Conservation (phyloP, 2,329 filamentous ascomycete species). For the Microsporum ferrugineum region DNA sequence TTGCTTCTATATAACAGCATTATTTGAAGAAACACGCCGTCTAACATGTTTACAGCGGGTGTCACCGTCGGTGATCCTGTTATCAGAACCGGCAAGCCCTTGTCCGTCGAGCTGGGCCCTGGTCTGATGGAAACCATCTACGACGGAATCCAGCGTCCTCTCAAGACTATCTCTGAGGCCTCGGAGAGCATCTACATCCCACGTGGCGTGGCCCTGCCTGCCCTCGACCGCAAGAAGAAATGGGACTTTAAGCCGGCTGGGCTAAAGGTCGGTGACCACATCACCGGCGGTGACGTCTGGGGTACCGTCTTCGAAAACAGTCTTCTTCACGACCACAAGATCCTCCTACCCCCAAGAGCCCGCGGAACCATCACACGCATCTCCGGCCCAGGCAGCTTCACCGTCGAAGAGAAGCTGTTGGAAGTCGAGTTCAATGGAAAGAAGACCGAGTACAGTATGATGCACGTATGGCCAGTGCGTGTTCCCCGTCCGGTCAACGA, state of each 20-base stretch:
- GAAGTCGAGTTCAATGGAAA: constrained; percentile 96
- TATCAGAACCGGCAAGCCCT: constrained; percentile 76
- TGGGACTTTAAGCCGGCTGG: constrained; percentile 85
- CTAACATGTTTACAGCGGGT: constrained; percentile 48
- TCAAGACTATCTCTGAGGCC: constrained; percentile 66
- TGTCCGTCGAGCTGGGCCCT: constrained; percentile 93
- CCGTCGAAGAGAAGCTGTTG: constrained; percentile 83
- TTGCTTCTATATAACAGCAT: not conserved
- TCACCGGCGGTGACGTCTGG: constrained; percentile 92
- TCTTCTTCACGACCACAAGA: constrained; percentile 84
- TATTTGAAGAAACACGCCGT: not conserved
- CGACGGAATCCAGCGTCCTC: constrained; percentile 94
- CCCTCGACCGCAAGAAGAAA: constrained; percentile 80
- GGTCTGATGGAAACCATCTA: constrained; percentile 98
- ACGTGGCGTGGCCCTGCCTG: constrained; percentile 76
- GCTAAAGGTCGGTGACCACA: constrained; percentile 91
- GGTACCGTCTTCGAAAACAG: constrained; percentile 93
- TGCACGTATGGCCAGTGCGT: constrained; percentile 97
- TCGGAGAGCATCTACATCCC: constrained; percentile 94
- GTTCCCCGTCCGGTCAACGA: constrained; percentile 86
- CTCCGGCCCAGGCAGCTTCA: constrained; percentile 80
- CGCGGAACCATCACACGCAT: constrained; percentile 88
- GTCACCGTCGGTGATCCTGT: constrained; percentile 94
- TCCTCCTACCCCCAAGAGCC: constrained; percentile 79
- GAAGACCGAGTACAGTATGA: constrained; percentile 91